These are phyloP conservation scores for Schizochytrium sp. DNA, from an alignment of 108 stramenopile genomes.

Conservation along the genomic window DNA sequence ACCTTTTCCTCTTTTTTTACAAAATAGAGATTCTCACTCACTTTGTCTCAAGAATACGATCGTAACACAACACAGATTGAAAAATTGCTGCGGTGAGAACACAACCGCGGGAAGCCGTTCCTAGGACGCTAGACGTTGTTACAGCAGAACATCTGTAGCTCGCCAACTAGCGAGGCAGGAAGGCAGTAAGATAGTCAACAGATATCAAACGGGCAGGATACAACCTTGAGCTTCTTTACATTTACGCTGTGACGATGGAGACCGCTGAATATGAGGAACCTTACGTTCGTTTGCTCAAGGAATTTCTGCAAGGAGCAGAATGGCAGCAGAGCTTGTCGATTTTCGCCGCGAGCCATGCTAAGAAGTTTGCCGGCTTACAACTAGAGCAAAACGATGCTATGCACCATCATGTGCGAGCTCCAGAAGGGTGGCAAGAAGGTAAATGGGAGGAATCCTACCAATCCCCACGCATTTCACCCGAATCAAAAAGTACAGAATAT, in stretches of 20 bases:
- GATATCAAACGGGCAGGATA: neutral
- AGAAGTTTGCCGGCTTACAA: conserved; percentile 14
- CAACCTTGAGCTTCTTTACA: neutral
- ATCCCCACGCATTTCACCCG: neutral
- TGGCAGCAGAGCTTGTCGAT: conserved; percentile 42
- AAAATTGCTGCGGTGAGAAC: too few relatives aligned
- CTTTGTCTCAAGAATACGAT: too few relatives aligned
- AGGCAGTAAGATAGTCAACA: neutral
- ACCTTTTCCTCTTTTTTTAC: too few relatives aligned
- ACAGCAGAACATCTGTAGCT: too few relatives aligned
- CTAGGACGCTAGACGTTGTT: too few relatives aligned
- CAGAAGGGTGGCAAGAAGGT: neutral
- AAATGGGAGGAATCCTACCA: neutral
- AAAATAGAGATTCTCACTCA: too few relatives aligned
- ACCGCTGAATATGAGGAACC: conserved; percentile 11
- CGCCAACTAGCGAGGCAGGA: too few relatives aligned
- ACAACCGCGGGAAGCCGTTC: too few relatives aligned
- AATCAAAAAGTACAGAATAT: neutral
- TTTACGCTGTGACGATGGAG: neutral
- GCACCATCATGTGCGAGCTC: neutral
- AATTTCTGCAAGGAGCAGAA: conserved; percentile 26
- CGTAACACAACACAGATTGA: too few relatives aligned
- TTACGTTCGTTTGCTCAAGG: conserved; percentile 43
- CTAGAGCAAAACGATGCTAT: neutral
- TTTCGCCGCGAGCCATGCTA: neutral